phyloP scores from a whole-genome alignment of 305 asterid species.

The Petunia hybrid region DNA sequence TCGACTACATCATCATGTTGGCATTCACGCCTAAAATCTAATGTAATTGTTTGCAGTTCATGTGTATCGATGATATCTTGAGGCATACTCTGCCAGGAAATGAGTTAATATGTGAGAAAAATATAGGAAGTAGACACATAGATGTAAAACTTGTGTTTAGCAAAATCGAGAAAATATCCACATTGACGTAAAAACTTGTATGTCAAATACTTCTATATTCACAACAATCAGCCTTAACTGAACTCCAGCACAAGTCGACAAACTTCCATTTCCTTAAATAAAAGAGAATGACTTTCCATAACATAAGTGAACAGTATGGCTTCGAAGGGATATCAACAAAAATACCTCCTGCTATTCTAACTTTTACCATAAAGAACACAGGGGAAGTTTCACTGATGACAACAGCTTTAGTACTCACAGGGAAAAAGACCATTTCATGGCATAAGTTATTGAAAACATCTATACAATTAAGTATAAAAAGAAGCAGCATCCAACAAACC shows the following conservation, averaged over 20 bases:
- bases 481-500: conserved; percentile 56
- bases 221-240: background rate
- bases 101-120: background rate
- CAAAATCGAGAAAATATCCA: conserved; percentile 73
- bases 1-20: conserved; percentile 84
- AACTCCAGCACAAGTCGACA: background rate
- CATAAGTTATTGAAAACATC: background rate
- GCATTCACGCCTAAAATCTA: conserved; percentile 95
- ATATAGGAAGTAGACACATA: too few species aligned
- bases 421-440: background rate
- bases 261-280: background rate
- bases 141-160: conserved; percentile 35
- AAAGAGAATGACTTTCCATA: background rate
- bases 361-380: background rate
- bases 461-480: background rate
- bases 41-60: conserved; percentile 81
- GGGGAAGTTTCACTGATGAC: background rate
- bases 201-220: conserved; percentile 73
- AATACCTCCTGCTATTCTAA: background rate
- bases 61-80: conserved; percentile 78
- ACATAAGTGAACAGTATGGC: background rate
- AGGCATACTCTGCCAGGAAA: conserved; percentile 78
- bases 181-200: conserved; percentile 90
- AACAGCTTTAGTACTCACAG: background rate
- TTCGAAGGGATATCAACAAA: background rate